phyloP scores from a whole-genome alignment of 495 filamentous ascomycete genomes.

The Tuber aestivum region DNA sequence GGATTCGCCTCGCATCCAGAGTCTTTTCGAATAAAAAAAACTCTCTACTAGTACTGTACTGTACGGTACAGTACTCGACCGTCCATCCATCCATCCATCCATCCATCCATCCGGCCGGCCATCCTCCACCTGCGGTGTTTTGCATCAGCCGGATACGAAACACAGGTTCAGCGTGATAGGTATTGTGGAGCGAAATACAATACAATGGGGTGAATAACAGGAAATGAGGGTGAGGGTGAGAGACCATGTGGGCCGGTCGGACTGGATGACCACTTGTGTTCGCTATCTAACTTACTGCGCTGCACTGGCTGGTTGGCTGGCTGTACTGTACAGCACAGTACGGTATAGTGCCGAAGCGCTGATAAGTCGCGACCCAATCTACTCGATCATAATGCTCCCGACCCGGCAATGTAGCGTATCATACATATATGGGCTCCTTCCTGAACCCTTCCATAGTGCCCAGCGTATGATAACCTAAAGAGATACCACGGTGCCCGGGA shows the following conservation, averaged over 20 bases:
- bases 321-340: not conserved
- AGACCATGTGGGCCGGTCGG: not conserved
- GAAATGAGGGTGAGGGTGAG: constrained; percentile 5
- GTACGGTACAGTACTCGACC: too few relatives aligned
- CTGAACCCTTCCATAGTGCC: not conserved
- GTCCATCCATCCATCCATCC: not conserved
- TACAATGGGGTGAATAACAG: not conserved
- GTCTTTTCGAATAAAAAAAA: not conserved
- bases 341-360: not conserved
- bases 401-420: not conserved
- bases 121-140: not conserved
- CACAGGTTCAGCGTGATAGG: not conserved
- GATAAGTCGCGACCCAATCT: not conserved
- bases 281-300: not conserved
- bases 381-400: not conserved
- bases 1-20: not conserved
- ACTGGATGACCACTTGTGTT: not conserved
- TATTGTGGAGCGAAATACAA: not conserved
- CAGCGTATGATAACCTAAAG: not conserved
- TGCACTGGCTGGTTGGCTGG: too few relatives aligned
- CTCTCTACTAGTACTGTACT: too few relatives aligned
- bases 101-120: not conserved
- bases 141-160: not conserved
- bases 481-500: not conserved
- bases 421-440: not conserved